Conservation (phyloP, 352 stramenopile species). For the Phytophthora pseudosyringae region DNA sequence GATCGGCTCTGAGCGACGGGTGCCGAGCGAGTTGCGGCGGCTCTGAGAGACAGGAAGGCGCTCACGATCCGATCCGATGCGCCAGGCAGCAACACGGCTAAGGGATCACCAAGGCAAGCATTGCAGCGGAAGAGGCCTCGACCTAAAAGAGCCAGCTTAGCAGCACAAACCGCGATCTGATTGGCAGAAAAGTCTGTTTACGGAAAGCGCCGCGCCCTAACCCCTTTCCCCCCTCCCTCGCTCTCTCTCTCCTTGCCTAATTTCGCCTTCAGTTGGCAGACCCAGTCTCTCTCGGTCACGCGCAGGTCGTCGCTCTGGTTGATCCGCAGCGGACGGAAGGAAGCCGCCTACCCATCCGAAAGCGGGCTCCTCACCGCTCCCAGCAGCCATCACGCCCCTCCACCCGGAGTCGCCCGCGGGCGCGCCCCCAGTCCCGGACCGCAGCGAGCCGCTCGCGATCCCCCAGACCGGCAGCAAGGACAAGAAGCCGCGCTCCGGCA, state of each 20-base stretch:
- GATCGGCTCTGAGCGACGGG: neutral
- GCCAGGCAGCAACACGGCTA: slow-evolving; percentile 2
- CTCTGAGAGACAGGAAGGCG: slow-evolving; percentile 8
- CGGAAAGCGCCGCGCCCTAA: slow-evolving; percentile 12
- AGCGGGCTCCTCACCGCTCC: neutral
- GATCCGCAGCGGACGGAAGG: neutral
- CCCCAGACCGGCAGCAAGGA: neutral
- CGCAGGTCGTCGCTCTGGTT: slow-evolving; percentile 10
- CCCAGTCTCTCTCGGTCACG: slow-evolving; percentile 26
- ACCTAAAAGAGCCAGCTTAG: slow-evolving; percentile 15
- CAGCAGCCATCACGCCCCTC: slow-evolving; percentile 27
- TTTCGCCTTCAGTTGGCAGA: slow-evolving; percentile 17
- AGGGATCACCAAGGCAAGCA: neutral
- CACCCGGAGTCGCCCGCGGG: slow-evolving; percentile 13
- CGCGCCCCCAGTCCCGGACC: slow-evolving; percentile 13
- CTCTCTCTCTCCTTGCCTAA: slow-evolving; percentile 18
- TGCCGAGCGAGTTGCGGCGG: neutral
- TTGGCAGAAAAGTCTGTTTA: slow-evolving; percentile 23
- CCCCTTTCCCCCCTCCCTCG: slow-evolving; percentile 20
- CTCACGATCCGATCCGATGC: slow-evolving; percentile 11
- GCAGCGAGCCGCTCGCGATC: slow-evolving; percentile 28
- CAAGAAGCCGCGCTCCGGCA: slow-evolving; percentile 28
- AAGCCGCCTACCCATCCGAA: neutral
- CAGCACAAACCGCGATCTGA: slow-evolving; percentile 2
- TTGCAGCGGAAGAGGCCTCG: neutral